Evolutionary conservation across 2,329 filamentous ascomycete genomes (phyloP).

Genomic region (Ascochyta fabae): DNA sequence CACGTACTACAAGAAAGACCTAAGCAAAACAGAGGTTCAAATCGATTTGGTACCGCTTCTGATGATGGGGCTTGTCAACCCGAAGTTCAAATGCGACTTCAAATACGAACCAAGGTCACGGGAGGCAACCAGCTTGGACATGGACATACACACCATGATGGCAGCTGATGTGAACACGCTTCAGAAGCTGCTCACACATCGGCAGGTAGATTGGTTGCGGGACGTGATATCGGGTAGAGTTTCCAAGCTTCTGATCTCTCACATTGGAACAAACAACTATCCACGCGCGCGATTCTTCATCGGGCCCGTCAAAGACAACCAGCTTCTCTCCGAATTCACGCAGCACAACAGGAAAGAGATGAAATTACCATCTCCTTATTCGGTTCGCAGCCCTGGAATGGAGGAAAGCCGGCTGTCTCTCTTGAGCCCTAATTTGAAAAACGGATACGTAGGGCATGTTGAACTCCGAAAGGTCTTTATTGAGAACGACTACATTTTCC

Average conservation of each 20-base stretch:
- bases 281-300: background rate
- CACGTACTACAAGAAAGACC: background rate
- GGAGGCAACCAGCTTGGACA: background rate
- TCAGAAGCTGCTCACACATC: background rate
- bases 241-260: background rate
- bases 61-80: background rate
- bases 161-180: background rate
- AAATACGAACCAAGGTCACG: background rate
- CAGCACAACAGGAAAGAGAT: no score
- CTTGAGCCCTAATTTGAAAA: background rate
- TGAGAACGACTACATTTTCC: background rate
- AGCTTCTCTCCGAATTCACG: background rate
- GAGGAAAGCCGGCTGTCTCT: no score
- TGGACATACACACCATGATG: background rate
- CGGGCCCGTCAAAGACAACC: background rate
- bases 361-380: no score
- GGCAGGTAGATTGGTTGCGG: background rate
- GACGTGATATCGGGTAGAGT: background rate
- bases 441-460: background rate
- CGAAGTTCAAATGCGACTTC: background rate
- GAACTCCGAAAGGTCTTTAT: background rate
- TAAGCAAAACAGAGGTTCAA: background rate
- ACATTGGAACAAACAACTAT: background rate
- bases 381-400: no score
- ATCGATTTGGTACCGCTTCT: conserved; percentile 4